Conservation (phyloP, 192 early-diverging fungal genomes). For the Backusella psychrophila region DNA sequence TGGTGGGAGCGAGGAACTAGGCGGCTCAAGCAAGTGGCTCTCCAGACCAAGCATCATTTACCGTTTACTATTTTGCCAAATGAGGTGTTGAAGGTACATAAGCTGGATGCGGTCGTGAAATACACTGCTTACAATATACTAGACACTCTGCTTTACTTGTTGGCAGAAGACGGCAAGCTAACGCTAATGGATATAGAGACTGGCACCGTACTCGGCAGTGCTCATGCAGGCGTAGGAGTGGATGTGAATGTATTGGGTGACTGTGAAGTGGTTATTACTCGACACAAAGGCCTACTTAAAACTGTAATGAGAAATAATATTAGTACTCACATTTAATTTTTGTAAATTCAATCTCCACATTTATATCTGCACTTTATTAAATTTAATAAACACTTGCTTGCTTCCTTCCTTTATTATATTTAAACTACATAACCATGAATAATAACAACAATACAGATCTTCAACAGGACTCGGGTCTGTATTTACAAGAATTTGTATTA, state of each 20-base stretch:
- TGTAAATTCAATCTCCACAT: background rate
- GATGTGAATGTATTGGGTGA: conserved; percentile 26
- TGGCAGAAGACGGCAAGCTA: conserved; percentile 21
- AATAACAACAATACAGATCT: conserved; percentile 13
- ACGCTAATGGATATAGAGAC: conserved; percentile 26
- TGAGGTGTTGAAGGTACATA: background rate
- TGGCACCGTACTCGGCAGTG: conserved; percentile 3
- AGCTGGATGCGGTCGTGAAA: conserved; percentile 11
- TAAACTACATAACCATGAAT: background rate
- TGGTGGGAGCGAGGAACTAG: conserved; percentile 20
- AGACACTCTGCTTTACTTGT: conserved; percentile 12
- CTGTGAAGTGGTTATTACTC: conserved; percentile 21
- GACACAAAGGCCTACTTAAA: conserved; percentile 6
- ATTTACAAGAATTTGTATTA: conserved; percentile 32
- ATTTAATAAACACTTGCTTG: background rate
- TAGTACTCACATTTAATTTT: background rate
- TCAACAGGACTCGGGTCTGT: conserved; percentile 28
- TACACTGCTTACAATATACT: conserved; percentile 27
- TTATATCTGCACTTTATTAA: background rate
- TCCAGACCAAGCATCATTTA: background rate
- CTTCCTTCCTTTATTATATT: conserved; percentile 1
- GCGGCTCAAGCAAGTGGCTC: background rate
- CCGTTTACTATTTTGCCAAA: background rate
- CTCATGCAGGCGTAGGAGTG: conserved; percentile 9
- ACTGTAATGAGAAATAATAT: background rate